Percentiles rank a stretch among this genome's conserved stretches.
These are phyloP conservation scores for Plasmodium gonderi DNA, from an alignment of 169 alveolate species.

Conservation along the genomic window DNA sequence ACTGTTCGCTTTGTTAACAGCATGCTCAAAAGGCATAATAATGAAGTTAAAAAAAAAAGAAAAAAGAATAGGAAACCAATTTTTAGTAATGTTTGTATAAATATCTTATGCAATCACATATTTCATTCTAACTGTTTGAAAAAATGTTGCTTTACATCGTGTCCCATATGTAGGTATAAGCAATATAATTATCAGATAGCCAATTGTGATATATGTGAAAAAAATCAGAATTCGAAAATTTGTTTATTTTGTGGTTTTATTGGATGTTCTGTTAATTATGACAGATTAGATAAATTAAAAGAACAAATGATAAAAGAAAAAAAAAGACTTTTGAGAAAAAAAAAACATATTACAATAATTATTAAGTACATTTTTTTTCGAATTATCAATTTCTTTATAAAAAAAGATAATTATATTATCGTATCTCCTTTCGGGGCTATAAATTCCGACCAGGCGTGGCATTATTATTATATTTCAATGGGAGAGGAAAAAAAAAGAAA, in stretches of 20 bases:
- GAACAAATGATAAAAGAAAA: constrained; percentile 26
- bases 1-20: constrained; percentile 1
- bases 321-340: constrained; percentile 22
- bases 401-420: background rate
- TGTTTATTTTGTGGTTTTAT: constrained; percentile 60
- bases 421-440: background rate
- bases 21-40: constrained; percentile 23
- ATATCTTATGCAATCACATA: constrained; percentile 54
- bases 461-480: background rate
- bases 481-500: background rate
- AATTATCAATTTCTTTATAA: constrained; percentile 5
- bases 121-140: constrained; percentile 65
- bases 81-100: constrained; percentile 48
- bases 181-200: constrained; percentile 71
- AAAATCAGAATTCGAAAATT: constrained; percentile 29
- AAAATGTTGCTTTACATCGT: constrained; percentile 57
- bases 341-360: background rate
- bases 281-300: constrained; percentile 4
- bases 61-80: constrained; percentile 7
- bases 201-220: constrained; percentile 58
- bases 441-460: background rate
- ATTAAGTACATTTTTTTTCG: constrained; percentile 3
- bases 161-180: constrained; percentile 64
- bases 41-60: constrained; percentile 15
- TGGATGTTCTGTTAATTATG: constrained; percentile 69